phyloP scores from a whole-genome alignment of 192 early-diverging fungal genomes.

The Diversispora eburnea region DNA sequence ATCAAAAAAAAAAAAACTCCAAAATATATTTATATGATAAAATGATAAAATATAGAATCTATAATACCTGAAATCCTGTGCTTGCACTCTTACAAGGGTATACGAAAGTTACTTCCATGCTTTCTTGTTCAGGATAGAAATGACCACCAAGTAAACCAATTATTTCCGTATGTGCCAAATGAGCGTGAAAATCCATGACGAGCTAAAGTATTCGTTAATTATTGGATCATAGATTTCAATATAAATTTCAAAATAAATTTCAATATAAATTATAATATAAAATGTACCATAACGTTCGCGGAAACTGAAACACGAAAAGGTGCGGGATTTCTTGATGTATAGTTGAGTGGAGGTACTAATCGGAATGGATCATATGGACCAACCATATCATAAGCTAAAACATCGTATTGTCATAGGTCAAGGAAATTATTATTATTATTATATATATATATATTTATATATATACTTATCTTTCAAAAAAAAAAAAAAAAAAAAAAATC shows the following conservation, averaged over 20 bases:
- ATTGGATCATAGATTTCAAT: background rate
- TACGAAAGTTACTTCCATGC: constrained; percentile 59
- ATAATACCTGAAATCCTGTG: constrained; percentile 63
- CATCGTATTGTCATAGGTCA: constrained; percentile 16
- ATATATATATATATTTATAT: background rate
- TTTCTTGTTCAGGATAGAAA: constrained; percentile 47
- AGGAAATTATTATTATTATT: background rate
- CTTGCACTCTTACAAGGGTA: constrained; percentile 82
- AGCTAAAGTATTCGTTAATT: constrained; percentile 45
- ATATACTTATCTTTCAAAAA: no score
- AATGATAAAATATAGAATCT: background rate
- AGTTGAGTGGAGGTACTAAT: constrained; percentile 46
- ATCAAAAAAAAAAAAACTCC: background rate
- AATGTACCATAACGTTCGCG: constrained; percentile 51
- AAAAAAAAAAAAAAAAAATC: background rate
- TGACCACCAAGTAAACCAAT: constrained; percentile 89
- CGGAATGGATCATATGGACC: constrained; percentile 52
- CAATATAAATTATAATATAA: background rate
- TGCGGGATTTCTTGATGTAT: constrained; percentile 41
- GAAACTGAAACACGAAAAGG: constrained; percentile 53
- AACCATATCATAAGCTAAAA: constrained; percentile 7
- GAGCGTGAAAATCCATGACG: constrained; percentile 91
- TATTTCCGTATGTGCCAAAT: constrained; percentile 87
- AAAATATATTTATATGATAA: background rate
- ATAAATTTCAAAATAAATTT: background rate